A percentile compares a stretch with the other conserved stretches of the same genome.
phyloP scores from a whole-genome alignment of 179 eudicot genomes.

The Dionaea muscipula region DNA sequence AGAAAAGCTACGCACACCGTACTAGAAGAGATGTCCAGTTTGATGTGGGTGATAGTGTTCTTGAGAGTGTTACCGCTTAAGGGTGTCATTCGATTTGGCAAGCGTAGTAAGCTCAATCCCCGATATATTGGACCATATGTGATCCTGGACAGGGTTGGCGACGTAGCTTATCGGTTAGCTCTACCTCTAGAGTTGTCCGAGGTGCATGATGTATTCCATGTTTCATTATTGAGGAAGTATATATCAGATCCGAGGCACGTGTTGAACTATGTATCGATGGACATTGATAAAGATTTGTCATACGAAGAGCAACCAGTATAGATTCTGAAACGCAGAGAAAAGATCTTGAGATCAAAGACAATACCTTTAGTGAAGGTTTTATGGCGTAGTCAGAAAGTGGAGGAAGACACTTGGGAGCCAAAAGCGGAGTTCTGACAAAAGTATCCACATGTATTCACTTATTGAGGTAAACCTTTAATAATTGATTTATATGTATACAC shows the following conservation, averaged over 20 bases:
- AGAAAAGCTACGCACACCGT: too few relatives aligned
- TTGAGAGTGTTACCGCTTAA: not conserved
- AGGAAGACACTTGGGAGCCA: too few relatives aligned
- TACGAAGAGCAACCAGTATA: not conserved
- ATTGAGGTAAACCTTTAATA: too few relatives aligned
- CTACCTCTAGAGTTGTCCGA: not conserved
- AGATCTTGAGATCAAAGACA: too few relatives aligned
- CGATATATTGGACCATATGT: not conserved
- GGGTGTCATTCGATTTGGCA: not conserved
- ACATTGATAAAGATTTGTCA: not conserved
- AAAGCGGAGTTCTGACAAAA: too few relatives aligned
- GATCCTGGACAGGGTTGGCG: not conserved
- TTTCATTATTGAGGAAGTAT: not conserved
- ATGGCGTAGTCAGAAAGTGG: too few relatives aligned
- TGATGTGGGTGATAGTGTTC: not conserved
- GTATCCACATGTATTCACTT: too few relatives aligned
- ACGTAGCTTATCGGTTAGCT: not conserved
- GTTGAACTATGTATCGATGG: not conserved
- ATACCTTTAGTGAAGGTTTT: too few relatives aligned
- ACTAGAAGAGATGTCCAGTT: too few relatives aligned
- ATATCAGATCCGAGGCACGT: not conserved
- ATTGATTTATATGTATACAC: too few relatives aligned
- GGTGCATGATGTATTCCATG: not conserved
- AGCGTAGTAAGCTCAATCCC: not conserved
- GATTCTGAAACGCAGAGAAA: not conserved